Base-by-base conservation (phyloP, 2,329 filamentous ascomycete genomes). In the Phialemoniopsis sp. region DNA sequence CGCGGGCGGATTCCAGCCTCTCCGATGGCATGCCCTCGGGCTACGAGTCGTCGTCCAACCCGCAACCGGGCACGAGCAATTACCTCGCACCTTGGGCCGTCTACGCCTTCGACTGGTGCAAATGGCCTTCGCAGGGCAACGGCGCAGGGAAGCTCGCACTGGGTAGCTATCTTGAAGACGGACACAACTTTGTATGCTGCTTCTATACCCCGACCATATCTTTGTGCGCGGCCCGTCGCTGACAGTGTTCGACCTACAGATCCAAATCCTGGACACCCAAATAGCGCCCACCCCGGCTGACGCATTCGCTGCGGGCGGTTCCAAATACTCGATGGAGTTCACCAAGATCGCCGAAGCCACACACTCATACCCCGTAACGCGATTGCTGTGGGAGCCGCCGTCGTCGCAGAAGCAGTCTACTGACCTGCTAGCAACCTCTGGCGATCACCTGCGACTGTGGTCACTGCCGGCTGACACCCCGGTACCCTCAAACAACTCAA, bases 91-190 rank as follows among this genome's bases (percentile, higher is more conserved):
- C 91, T 0, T 98, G 93, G 89, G 85, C 89, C 13, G 83, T 95
- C 40, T 98, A 97, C 61, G 91, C 93, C 12, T 91, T 95, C 54
- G 93, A 98, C 67, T 98, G 93, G 93, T 98, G 93, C 70, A 98
- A 98, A 65, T 98, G 93, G 91, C 81, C 87, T 13, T 82, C 91
- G 3, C 80, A 89, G 54, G 82, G 66, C 53, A 82, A 82, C 49
- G 83, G 87, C 46, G 89, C 88, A 4, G 93, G 93, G 30, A 97
- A 97, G 64, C 78, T 98, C 52, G 93, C 93, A 12, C 76, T 98
- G 30, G 93, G 91, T 43, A 98, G 93, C 68, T 97, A 97, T 60
- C 69, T 97, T 37, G 93, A 98, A 66, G 93, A 98, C 64, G 91
- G 90, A 6, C 93, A 98, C 67, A 98, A 98, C 60, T 98, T 94